phyloP scores from a whole-genome alignment of 2,329 filamentous ascomycete species.

The Neobulgaria alba region DNA sequence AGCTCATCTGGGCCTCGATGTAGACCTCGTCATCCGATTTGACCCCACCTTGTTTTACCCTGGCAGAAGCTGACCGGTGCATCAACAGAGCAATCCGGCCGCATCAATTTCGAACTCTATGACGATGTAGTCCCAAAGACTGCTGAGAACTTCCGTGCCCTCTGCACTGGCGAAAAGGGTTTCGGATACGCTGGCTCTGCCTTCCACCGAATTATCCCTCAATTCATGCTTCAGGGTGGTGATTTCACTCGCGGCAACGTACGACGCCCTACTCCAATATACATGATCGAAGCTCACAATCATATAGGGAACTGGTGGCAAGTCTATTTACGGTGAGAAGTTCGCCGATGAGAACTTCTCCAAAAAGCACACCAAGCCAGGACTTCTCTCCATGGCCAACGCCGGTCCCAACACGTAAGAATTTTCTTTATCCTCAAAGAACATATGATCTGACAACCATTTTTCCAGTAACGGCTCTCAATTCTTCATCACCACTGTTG shows the following conservation, averaged over 20 bases:
- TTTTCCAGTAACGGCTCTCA: constrained; percentile 80
- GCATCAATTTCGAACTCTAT: constrained; percentile 83
- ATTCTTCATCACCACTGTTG: constrained; percentile 94
- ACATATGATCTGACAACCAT: not conserved
- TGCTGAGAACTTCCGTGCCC: constrained; percentile 87
- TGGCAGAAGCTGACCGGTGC: constrained; percentile 18
- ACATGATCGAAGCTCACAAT: constrained; percentile 48
- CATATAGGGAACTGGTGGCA: constrained; percentile 68
- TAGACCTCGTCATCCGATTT: constrained; percentile 14
- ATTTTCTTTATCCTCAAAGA: constrained; percentile 18
- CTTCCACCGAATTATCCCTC: constrained; percentile 88
- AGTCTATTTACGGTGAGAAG: constrained; percentile 93
- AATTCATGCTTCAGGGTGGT: constrained; percentile 95
- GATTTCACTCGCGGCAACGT: constrained; percentile 92
- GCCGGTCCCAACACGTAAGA: constrained; percentile 84
- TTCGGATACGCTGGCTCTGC: constrained; percentile 74
- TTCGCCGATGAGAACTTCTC: constrained; percentile 90
- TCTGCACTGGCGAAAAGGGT: constrained; percentile 79
- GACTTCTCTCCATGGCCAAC: constrained; percentile 91
- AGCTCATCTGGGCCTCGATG: constrained; percentile 11
- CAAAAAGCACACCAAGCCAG: constrained; percentile 62
- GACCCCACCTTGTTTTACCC: constrained; percentile 10
- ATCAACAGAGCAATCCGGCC: constrained; percentile 53
- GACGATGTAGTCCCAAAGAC: constrained; percentile 80
- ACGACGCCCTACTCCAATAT: constrained; percentile 32